Percentiles rank a stretch among this genome's conserved stretches.
These are phyloP conservation scores for Sideroxylon spinosum DNA, from an alignment of 179 eudicot species.

Conservation along the genomic window DNA sequence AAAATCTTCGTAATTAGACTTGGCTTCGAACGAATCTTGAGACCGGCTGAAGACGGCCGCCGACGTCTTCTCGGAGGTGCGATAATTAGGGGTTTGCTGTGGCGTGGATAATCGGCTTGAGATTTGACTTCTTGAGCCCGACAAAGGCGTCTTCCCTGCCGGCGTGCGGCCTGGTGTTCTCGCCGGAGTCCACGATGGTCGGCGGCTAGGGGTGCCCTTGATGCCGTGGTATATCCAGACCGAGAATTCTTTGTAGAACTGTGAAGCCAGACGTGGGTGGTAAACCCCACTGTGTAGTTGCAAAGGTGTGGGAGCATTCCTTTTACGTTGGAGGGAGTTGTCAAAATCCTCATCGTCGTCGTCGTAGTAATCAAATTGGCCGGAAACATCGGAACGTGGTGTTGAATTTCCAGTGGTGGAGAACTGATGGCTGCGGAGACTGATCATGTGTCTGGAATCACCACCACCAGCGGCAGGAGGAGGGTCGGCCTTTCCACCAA, in stretches of 20 bases:
- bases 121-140: slow-evolving; percentile 15
- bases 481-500: too few species aligned
- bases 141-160: slow-evolving; percentile 16
- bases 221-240: slow-evolving; percentile 48
- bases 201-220: slow-evolving; percentile 39
- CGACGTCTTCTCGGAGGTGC: slow-evolving; percentile 15
- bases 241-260: slow-evolving; percentile 50
- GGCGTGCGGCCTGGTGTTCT: slow-evolving; percentile 42
- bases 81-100: slow-evolving; percentile 14
- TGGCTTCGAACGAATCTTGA: slow-evolving; percentile 8
- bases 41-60: slow-evolving; percentile 25
- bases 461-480: too few species aligned
- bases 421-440: slow-evolving; percentile 33
- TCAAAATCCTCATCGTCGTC: slow-evolving; percentile 45
- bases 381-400: slow-evolving; percentile 10
- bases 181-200: slow-evolving; percentile 51
- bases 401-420: slow-evolving; percentile 20
- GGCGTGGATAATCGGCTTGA: slow-evolving; percentile 20
- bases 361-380: slow-evolving; percentile 11
- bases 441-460: slow-evolving; percentile 20
- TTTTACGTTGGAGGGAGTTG: slow-evolving; percentile 37
- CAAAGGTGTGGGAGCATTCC: slow-evolving; percentile 27
- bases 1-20: slow-evolving; percentile 25
- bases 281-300: slow-evolving; percentile 31
- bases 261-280: slow-evolving; percentile 43